Conservation (phyloP, 2,329 filamentous ascomycete genomes). For the Cladosporium oxysporum region DNA sequence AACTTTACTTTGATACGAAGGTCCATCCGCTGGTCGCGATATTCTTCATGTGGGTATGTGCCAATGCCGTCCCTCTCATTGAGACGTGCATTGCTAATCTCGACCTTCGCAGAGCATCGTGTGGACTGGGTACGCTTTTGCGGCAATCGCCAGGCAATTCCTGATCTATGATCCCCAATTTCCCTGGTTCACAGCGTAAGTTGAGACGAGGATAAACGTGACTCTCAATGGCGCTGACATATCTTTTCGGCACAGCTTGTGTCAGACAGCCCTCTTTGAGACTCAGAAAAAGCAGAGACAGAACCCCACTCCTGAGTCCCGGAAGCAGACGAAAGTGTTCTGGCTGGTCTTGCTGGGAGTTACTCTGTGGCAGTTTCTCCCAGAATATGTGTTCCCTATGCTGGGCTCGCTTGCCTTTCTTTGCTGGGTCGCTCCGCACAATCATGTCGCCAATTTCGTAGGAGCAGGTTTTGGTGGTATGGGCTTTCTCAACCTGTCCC, state of each 20-base stretch:
- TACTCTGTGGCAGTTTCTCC: constrained; percentile 63
- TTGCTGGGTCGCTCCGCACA: constrained; percentile 64
- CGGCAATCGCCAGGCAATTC: constrained; percentile 59
- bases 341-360: constrained; percentile 56
- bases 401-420: constrained; percentile 61
- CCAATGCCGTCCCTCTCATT: neutral
- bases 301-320: constrained; percentile 52
- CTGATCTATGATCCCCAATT: constrained; percentile 61
- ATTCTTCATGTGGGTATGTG: constrained; percentile 58
- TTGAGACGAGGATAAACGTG: constrained; percentile 30
- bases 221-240: neutral
- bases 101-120: constrained; percentile 47
- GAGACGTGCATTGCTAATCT: neutral
- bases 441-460: constrained; percentile 60
- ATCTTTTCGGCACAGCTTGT: neutral
- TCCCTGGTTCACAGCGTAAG: constrained; percentile 55
- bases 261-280: constrained; percentile 59
- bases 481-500: constrained; percentile 60
- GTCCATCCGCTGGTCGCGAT: constrained; percentile 57
- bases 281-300: constrained; percentile 54
- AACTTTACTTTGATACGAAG: constrained; percentile 57
- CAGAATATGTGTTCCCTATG: constrained; percentile 62
- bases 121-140: constrained; percentile 61
- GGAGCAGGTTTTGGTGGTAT: constrained; percentile 60
- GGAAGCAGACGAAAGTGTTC: constrained; percentile 59